Conservation (phyloP, 257 asterid genomes). For the Henckelia pumila region DNA sequence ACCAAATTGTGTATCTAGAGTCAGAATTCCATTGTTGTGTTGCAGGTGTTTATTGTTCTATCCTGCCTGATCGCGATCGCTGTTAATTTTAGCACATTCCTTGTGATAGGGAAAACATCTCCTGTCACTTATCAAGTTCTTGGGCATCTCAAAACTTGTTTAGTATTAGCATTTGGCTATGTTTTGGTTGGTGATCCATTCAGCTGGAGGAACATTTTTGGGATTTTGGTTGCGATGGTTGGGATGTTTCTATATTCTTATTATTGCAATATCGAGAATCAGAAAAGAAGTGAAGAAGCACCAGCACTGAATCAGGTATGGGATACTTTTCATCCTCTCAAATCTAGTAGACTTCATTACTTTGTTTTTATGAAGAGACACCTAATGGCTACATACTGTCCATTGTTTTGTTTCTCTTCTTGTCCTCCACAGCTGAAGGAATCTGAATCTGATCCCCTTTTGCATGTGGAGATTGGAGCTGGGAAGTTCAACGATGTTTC, state of each 20-base stretch:
- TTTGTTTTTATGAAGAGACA: background rate
- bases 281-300: conserved; percentile 37
- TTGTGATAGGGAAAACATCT: conserved; percentile 70
- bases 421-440: background rate
- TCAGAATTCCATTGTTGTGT: background rate
- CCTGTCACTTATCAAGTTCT: conserved; percentile 76
- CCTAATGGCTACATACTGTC: background rate
- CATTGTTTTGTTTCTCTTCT: background rate
- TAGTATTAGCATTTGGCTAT: conserved; percentile 64
- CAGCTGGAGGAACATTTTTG: conserved; percentile 60
- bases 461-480: background rate
- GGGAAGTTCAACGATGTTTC: background rate
- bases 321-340: background rate
- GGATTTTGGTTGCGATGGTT: conserved; percentile 51
- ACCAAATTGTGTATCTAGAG: conserved; percentile 12
- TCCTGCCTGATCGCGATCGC: conserved; percentile 67
- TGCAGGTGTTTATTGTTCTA: conserved; percentile 55
- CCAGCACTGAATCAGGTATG: background rate
- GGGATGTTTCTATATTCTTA: conserved; percentile 64
- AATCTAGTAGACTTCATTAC: background rate
- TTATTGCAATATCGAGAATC: conserved; percentile 46
- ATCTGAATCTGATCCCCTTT: conserved; percentile 1
- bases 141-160: conserved; percentile 71
- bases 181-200: conserved; percentile 57
- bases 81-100: conserved; percentile 67